Base-by-base conservation (phyloP, 2,329 filamentous ascomycete genomes). In the Fusarium burgessii region DNA sequence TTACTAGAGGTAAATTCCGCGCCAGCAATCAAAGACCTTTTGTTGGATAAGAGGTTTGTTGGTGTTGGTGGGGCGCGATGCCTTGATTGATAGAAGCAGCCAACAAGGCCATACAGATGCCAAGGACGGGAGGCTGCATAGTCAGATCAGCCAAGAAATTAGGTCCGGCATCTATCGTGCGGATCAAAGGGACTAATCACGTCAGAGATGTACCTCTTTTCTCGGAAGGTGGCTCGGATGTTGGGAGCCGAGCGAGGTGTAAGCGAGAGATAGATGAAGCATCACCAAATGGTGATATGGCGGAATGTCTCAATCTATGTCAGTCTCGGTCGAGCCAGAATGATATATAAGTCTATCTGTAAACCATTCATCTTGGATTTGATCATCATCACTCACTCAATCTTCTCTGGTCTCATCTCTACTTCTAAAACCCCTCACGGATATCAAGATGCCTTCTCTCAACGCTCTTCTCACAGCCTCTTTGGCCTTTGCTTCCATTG, bases 401-500 rank as follows among this genome's bases (percentile, higher is more conserved):
- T 49, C 52, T 41, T 36, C 35, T 62, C 20, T 25, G 29, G 27
- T 32, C 35, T 35, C 7, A 8, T 45, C 20, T 55, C 13, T 6
- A 43, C 20, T 32, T 27, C 17, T 13, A 9, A 33, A 33, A 2
- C 12, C 51, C n/a, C 15, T 12, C 17, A 25, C 7, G 14, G 32
- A 15, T 0, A 12, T 33, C 42, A 50, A 35, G 12, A 67, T 67
- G 64, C 64, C 62, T 67, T 67, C 62, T 15, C 17, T 67, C 5
- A 60, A 67, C 42, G 64, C 64, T 6, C 64, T 67, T 14, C 55
- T 67, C 17, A 35, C 65, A 15, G 73, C 73, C 43, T 68, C 72
- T 56, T 23, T 77, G 62, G 68, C 74, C 11, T 74, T 77, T n/a
- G 43, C 60, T 12, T 64, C 73, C 25, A 66, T 71, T 17, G 51